Evolutionary conservation across 768 basidiomycete genomes (phyloP).

Genomic region (Lentinula edodes): DNA sequence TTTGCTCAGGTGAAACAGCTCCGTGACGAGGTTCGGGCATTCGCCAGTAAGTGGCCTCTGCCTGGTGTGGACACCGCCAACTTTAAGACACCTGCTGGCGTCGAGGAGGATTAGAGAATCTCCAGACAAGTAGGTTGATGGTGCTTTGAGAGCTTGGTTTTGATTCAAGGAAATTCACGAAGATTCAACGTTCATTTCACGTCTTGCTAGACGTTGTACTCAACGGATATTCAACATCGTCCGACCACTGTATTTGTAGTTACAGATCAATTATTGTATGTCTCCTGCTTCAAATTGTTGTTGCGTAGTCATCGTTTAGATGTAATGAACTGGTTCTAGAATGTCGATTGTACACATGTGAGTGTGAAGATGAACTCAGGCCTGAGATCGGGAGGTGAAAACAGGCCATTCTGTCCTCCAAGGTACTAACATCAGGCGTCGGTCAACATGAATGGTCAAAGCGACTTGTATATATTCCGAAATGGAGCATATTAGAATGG

Average conservation of each 20-base stretch:
- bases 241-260: slow-evolving; percentile 26
- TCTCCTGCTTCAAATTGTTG: background rate
- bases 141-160: background rate
- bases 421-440: too few relatives aligned
- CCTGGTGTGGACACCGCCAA: slow-evolving; percentile 68
- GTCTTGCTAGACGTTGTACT: slow-evolving; percentile 20
- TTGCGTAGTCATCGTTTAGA: background rate
- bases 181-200: slow-evolving; percentile 51
- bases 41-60: slow-evolving; percentile 86
- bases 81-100: slow-evolving; percentile 55
- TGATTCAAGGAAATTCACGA: slow-evolving; percentile 12
- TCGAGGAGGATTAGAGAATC: slow-evolving; percentile 36
- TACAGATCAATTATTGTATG: background rate
- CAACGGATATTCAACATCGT: slow-evolving; percentile 53
- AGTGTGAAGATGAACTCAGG: too few relatives aligned
- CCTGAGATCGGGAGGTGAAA: too few relatives aligned
- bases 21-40: slow-evolving; percentile 71
- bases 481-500: too few relatives aligned
- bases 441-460: too few relatives aligned
- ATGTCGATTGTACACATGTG: too few relatives aligned
- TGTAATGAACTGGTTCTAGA: too few relatives aligned
- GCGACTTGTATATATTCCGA: too few relatives aligned
- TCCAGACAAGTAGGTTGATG: background rate
- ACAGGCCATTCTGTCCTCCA: too few relatives aligned
- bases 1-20: slow-evolving; percentile 67